Conservation (phyloP, 2,329 filamentous ascomycete genomes). For the Monosporascus ibericus region DNA sequence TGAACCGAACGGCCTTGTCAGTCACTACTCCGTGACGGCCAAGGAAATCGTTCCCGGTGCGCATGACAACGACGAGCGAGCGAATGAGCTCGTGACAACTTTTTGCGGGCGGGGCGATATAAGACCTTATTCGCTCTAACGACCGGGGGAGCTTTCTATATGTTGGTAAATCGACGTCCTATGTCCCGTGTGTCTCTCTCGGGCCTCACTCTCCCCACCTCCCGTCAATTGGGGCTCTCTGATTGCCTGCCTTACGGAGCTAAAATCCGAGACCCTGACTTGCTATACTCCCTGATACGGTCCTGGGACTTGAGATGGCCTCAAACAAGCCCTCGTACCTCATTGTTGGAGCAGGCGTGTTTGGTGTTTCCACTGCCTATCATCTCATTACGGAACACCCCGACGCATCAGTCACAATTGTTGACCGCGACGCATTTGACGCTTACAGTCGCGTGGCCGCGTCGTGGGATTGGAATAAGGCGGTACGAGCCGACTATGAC, state of each 20-base stretch:
- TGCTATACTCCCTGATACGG: background rate
- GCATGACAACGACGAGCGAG: background rate
- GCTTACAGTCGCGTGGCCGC: slow-evolving; percentile 47
- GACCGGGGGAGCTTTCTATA: background rate
- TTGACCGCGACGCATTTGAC: slow-evolving; percentile 48
- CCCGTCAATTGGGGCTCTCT: no score
- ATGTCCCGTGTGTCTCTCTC: no score
- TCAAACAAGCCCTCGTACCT: slow-evolving; percentile 31
- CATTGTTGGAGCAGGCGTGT: slow-evolving; percentile 57
- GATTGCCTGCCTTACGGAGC: background rate
- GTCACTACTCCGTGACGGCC: background rate
- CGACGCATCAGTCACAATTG: slow-evolving; percentile 42
- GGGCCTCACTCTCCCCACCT: no score
- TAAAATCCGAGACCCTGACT: background rate
- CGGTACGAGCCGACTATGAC: slow-evolving; percentile 62
- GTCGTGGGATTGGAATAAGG: slow-evolving; percentile 66
- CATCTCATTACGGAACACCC: slow-evolving; percentile 46
- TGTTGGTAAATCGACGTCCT: background rate
- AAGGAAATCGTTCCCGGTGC: background rate
- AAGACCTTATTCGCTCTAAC: background rate
- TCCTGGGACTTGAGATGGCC: background rate
- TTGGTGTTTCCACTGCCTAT: slow-evolving; percentile 56
- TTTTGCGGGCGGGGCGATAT: background rate
- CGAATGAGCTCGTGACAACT: background rate
- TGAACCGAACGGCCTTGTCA: background rate